Base-by-base conservation (phyloP, 2,329 filamentous ascomycete species). In the Aureobasidium vineae region DNA sequence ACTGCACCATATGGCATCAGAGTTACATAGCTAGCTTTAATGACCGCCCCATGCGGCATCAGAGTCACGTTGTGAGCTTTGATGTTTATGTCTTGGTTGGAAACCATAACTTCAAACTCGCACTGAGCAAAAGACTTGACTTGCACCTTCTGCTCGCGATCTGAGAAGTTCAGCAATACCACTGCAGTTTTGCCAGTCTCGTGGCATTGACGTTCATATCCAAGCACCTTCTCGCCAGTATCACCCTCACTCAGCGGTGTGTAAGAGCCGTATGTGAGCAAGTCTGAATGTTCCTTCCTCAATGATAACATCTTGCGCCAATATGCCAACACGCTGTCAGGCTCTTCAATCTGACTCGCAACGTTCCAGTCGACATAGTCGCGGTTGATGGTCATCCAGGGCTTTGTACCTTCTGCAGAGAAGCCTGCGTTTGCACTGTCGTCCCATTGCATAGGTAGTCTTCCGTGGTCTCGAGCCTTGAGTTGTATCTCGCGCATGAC, bases 381-480 rank as follows among this genome's bases (percentile, higher is more conserved):
- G 67, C 86, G 83, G 72, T 90, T 86, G 59, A 86, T 82, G 11
- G 83, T 81, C 83, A 91, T 90, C 89, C 89, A 91, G 4, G 88
- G 88, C 66, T 79, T 81, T 6, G 77, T 79, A 0, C 77, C 77
- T 1, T 75, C 75, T 1, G 78, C 77, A 1, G 86, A 87, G 77
- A 91, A 91, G 15, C 89, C 88, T 0, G 81, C 87, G 68, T 90
- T 82, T 0, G 77, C 71, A 1, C 65, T 61, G 1, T 76, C 78
- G 67, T 86, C 81, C 88, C 89, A 91, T 73, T 90, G 88, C 74
- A 91, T 87, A 0, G 88, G 88, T 0, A 86, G 85, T 63, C 89
- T 81, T 11, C 84, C 85, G 74, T 91, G 89, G 75, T 91, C 89
- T 36, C 88, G 73, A 6, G 83, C 85, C 73, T 85, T 86, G 69